A percentile compares a stretch with the other conserved stretches of the same genome.
phyloP scores from a whole-genome alignment of 805 yeast species.

The Zygosaccharomyces lentus region DNA sequence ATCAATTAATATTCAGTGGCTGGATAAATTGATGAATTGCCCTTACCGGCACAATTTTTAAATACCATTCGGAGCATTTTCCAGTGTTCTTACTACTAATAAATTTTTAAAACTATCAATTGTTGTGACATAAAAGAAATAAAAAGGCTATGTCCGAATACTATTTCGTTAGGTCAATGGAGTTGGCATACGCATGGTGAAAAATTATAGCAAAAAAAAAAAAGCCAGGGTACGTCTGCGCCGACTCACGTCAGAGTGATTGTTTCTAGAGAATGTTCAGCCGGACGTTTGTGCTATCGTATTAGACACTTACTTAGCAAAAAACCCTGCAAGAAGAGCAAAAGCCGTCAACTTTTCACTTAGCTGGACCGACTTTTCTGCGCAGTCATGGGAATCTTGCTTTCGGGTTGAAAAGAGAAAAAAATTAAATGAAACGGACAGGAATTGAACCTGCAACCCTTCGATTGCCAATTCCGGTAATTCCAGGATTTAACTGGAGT shows the following conservation, averaged over 20 bases:
- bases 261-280: not conserved
- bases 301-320: not conserved
- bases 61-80: no score
- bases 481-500: constrained; percentile 46
- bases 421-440: constrained; percentile 52
- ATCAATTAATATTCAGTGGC: no score
- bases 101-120: no score
- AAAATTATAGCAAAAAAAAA: not conserved
- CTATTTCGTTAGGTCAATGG: no score
- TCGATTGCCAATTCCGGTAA: constrained; percentile 40
- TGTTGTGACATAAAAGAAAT: no score
- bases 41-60: no score
- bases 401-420: constrained; percentile 10
- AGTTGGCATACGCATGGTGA: not conserved
- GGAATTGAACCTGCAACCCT: constrained; percentile 68
- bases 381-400: not conserved
- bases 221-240: not conserved
- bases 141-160: no score
- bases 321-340: not conserved
- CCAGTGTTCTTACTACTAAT: no score
- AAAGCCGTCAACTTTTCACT: not conserved
- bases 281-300: not conserved
- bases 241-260: not conserved
- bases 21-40: no score
- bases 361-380: not conserved